Base-by-base conservation (phyloP, 2,329 filamentous ascomycete species). In the Simplicillium aogashimaense region DNA sequence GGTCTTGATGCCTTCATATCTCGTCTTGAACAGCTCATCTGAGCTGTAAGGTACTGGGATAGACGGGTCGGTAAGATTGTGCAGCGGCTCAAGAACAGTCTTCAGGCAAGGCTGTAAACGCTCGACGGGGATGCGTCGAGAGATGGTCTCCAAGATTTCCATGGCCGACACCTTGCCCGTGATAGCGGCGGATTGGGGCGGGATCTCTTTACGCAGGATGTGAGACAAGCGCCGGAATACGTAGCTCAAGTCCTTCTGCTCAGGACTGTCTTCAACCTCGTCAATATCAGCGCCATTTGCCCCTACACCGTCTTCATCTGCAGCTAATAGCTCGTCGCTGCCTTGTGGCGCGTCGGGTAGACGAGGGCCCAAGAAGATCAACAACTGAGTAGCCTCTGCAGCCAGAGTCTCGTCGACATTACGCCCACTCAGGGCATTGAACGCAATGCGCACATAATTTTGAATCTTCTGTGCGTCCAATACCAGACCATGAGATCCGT, bases 1-100 rank as follows among this genome's bases (percentile, higher is more conserved):
- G 32, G 76, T 71, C 50, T 83, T 78, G 29, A 98, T 67, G 1
- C 69, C 69, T 47, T 87, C 83, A 58, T 89, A 83, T 15, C 71
- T 74, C 6, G 72, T 67, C 48, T 74, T 77, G 67, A 89, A 90
- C 1, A 65, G 57, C 42, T 81, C 76, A 51, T 90, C 84, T 6
- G 75, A 75, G 17, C 82, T 84, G 47, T 78, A 80, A 0, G 86
- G 85, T 12, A 74, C 65, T 0, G 83, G 76, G 37, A 90, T 87
- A 2, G 76, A 76, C 2, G 83, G 72, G 56, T 95, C 88, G 0
- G 88, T 94, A 30, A 98, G 67, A 55, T 92, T 86, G 55, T 90
- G 81, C 6, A 97, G 72, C 0, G 75, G 74, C 11, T 67, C 62
- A 32, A 79, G 64, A 28, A 78, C 63, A 1, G 67, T 69, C 47